These are phyloP conservation scores for Turnera subulata DNA, from an alignment of 345 rosid species.

Conservation along the genomic window DNA sequence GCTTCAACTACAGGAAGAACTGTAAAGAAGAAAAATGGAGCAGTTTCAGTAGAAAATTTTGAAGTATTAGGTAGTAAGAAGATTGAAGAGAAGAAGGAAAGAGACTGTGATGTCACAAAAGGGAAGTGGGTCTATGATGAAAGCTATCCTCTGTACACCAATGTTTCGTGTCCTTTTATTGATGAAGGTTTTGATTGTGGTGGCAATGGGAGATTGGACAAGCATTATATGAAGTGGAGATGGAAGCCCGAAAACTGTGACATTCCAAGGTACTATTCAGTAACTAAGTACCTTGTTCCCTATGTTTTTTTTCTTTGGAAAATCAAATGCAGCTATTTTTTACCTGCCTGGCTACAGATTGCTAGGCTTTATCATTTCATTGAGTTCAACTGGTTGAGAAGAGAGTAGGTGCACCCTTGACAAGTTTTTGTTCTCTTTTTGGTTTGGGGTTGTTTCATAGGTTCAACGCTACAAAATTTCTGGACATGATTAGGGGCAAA, in stretches of 20 bases:
- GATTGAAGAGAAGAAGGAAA: slow-evolving; percentile 19
- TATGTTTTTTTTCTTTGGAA: not conserved
- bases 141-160: slow-evolving; percentile 66
- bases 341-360: too few species aligned
- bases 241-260: slow-evolving; percentile 81
- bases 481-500: slow-evolving; percentile 77
- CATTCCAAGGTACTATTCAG: slow-evolving; percentile 53
- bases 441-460: slow-evolving; percentile 28
- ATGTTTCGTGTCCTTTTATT: slow-evolving; percentile 73
- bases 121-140: slow-evolving; percentile 87
- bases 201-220: slow-evolving; percentile 73
- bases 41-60: slow-evolving; percentile 7
- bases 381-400: slow-evolving; percentile 1
- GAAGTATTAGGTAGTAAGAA: slow-evolving; percentile 3
- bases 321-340: too few species aligned
- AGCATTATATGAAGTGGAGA: slow-evolving; percentile 70
- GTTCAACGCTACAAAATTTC: slow-evolving; percentile 78
- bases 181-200: slow-evolving; percentile 89
- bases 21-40: slow-evolving; percentile 22
- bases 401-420: slow-evolving; percentile 1
- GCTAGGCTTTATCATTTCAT: not conserved
- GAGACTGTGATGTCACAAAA: slow-evolving; percentile 56
- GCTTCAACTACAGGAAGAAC: slow-evolving; percentile 25
- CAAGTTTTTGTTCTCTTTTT: slow-evolving; percentile 3
- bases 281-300: too few species aligned